Evolutionary conservation across 2,329 filamentous ascomycete genomes (phyloP).

Genomic region (Aspergillus caelatus): DNA sequence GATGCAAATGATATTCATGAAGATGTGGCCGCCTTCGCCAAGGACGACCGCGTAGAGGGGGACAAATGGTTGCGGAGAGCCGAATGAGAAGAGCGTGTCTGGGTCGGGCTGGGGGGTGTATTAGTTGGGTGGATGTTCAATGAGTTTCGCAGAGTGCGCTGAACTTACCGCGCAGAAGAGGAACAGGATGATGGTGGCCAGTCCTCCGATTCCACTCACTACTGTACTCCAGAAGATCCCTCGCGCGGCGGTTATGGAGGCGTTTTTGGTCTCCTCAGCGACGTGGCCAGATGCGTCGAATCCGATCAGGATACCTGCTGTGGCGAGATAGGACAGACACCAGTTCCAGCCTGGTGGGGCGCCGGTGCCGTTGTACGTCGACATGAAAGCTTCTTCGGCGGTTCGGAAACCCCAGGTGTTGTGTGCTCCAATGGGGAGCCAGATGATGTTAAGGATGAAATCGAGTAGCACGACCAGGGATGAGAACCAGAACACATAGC

Average conservation of each 20-base stretch:
- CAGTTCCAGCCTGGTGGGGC: slow-evolving; percentile 63
- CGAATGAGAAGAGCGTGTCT: slow-evolving; percentile 56
- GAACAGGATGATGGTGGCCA: slow-evolving; percentile 60
- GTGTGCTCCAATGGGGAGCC: slow-evolving; percentile 61
- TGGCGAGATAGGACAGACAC: slow-evolving; percentile 64
- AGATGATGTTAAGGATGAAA: slow-evolving; percentile 63
- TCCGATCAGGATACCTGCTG: slow-evolving; percentile 62
- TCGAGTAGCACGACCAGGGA: slow-evolving; percentile 56
- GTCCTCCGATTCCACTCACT: slow-evolving; percentile 59
- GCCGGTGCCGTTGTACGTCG: slow-evolving; percentile 61
- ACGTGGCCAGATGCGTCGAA: slow-evolving; percentile 65
- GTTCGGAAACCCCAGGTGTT: slow-evolving; percentile 62
- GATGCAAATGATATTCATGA: slow-evolving; percentile 64
- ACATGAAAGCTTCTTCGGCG: slow-evolving; percentile 61
- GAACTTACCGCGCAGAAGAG: slow-evolving; percentile 57
- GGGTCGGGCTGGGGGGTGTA: slow-evolving; percentile 45
- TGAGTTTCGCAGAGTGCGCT: background rate
- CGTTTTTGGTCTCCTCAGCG: slow-evolving; percentile 64
- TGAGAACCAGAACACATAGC: slow-evolving; percentile 35
- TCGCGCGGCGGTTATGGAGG: slow-evolving; percentile 51
- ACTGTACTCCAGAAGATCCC: slow-evolving; percentile 65
- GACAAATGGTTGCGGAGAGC: slow-evolving; percentile 62
- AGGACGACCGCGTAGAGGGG: slow-evolving; percentile 60
- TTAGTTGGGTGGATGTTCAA: slow-evolving; percentile 1
- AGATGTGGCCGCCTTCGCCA: slow-evolving; percentile 59